Base-by-base conservation (phyloP, 192 early-diverging fungal species). In the Thoreauomyces humboldtii region DNA sequence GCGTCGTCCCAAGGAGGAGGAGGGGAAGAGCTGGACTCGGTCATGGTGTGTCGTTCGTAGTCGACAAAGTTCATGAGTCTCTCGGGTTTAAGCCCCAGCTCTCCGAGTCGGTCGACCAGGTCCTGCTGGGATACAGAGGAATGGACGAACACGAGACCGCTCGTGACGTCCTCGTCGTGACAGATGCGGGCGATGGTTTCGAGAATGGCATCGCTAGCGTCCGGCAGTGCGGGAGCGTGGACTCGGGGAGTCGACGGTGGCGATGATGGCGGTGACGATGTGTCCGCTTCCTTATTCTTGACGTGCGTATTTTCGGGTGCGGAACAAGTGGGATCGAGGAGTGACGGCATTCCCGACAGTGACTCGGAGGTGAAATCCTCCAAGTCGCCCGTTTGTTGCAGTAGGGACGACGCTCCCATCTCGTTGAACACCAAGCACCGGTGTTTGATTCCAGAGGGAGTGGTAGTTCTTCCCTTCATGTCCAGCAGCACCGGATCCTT, bases 401-500 rank as follows among this genome's bases (percentile, higher is more conserved):
- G 27, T 7, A 17, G 25, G 17, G 6, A 29, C 7, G 27, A 22
- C 6, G 25, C 32, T 14, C 50, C 50, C 2, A 29, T 71, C 64
- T 4, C 4, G 34, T 61, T 59, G 19, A 63, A 19, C 27, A 73
- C 46, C 12, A 74, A 7, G 22, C 63, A 71, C 4, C n/a, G 29
- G 73, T 63, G 37, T 72, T 68, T 43, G 21, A 75, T 54, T 5
- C 50, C 34, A n/a, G 27, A 14, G 15, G 71, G 70, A 24, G 67
- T 19, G 7, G 25, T 19, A 17, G 65, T 51, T 12, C 76, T 77
- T 15, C 77, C 71, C 15, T 67, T 74, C 6, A 80, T 70, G 61
- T 92, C 88, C 21, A 92, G 66, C 48, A 86, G 75, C 11, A 81
- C 58, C 7, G 88, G 81, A 58, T 84, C 67, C 19, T 67, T 29